Evolutionary conservation across 139 green algal genomes (phyloP).

Genomic region (Closterium sp.): DNA sequence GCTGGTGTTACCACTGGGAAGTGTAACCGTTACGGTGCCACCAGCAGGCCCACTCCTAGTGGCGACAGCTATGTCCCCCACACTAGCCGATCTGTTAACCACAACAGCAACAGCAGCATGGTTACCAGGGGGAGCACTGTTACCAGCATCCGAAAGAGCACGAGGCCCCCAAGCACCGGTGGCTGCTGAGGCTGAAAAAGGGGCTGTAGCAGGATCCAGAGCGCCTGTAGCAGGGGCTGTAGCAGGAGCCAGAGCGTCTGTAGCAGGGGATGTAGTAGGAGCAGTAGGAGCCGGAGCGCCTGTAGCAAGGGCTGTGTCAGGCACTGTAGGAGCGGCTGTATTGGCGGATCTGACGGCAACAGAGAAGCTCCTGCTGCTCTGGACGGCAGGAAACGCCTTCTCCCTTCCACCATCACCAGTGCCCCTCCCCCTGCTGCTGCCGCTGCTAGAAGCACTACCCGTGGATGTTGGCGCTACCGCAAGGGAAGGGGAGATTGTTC

Average conservation of each 20-base stretch:
- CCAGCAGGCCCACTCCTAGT: neutral
- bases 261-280: neutral
- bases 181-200: neutral
- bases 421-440: neutral
- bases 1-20: neutral
- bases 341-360: neutral
- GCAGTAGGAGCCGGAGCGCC: neutral
- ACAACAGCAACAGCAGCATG: neutral
- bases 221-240: neutral
- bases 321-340: neutral
- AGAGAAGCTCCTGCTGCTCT: neutral
- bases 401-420: neutral
- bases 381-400: neutral
- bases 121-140: neutral
- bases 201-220: neutral
- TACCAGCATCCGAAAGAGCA: neutral
- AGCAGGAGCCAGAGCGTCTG: neutral
- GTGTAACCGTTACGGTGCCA: neutral
- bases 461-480: neutral
- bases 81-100: neutral
- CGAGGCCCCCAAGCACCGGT: neutral
- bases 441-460: neutral
- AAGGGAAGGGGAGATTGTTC: neutral
- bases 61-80: neutral
- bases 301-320: neutral